Evolutionary conservation across 805 yeast species (phyloP).

Genomic region (Kluyveromyces aestuarii): DNA sequence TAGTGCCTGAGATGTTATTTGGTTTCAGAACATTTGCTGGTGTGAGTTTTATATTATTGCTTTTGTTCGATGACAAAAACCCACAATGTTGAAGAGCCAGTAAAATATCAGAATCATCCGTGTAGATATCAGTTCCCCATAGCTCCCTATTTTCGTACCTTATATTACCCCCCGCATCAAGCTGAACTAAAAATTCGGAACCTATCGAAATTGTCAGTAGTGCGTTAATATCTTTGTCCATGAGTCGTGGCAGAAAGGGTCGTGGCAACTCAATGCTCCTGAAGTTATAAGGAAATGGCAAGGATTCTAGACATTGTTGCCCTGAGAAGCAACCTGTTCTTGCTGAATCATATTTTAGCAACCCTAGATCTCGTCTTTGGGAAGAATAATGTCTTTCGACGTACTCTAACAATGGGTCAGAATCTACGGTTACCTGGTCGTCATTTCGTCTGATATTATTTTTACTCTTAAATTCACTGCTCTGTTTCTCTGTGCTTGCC

Average conservation of each 20-base stretch:
- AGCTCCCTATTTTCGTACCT: slow-evolving; percentile 43
- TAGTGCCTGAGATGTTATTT: slow-evolving; percentile 23
- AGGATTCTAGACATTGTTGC: not conserved
- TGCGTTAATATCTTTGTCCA: slow-evolving; percentile 13
- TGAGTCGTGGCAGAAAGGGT: slow-evolving; percentile 21
- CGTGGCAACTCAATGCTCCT: slow-evolving; percentile 10
- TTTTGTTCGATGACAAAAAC: slow-evolving; percentile 33
- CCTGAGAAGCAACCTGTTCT: slow-evolving; percentile 7
- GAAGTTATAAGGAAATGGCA: slow-evolving; percentile 6
- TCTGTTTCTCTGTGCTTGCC: slow-evolving; percentile 3
- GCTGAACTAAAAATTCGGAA: slow-evolving; percentile 14
- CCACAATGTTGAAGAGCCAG: slow-evolving; percentile 72
- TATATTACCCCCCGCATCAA: slow-evolving; percentile 31
- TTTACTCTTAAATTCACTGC: not conserved
- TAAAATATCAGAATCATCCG: slow-evolving; percentile 86
- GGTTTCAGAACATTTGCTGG: slow-evolving; percentile 33
- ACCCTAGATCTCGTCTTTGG: slow-evolving; percentile 11
- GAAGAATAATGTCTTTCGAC: slow-evolving; percentile 8
- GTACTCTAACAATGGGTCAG: slow-evolving; percentile 9
- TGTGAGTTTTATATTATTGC: slow-evolving; percentile 22
- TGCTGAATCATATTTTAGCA: slow-evolving; percentile 17
- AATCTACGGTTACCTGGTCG: slow-evolving; percentile 4
- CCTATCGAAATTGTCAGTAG: slow-evolving; percentile 15
- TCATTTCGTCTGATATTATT: not conserved
- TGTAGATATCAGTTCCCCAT: slow-evolving; percentile 92